Percentiles rank a stretch among this genome's conserved stretches.
phyloP scores from a whole-genome alignment of 2,329 filamentous ascomycete genomes.

The Colletotrichum sansevieriae region DNA sequence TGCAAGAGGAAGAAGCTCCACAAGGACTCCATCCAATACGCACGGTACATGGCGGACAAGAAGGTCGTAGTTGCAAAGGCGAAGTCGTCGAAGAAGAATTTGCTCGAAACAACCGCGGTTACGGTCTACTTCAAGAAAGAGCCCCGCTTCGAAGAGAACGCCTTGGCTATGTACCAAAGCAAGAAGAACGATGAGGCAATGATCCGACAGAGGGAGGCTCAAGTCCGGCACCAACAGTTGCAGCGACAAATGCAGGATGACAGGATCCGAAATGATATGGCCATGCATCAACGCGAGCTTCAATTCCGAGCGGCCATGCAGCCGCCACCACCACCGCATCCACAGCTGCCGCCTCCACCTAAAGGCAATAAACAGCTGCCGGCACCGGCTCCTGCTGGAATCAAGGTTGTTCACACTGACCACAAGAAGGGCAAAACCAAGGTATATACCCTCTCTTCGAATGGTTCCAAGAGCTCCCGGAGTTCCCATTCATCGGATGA shows the following conservation, averaged over 20 bases:
- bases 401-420: constrained; percentile 30
- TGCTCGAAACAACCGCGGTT: constrained; percentile 55
- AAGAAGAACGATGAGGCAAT: constrained; percentile 19
- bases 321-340: constrained; percentile 1
- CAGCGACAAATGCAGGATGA: constrained; percentile 24
- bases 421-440: constrained; percentile 30
- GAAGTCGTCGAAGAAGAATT: constrained; percentile 44
- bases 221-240: constrained; percentile 33
- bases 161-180: constrained; percentile 45
- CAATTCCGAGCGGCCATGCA: constrained; percentile 15
- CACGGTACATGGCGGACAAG: constrained; percentile 25
- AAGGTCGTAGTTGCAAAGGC: constrained; percentile 26
- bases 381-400: neutral
- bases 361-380: neutral
- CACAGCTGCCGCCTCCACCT: constrained; percentile 2
- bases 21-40: constrained; percentile 38
- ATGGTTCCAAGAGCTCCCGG: constrained; percentile 42
- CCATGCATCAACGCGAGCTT: constrained; percentile 18
- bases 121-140: constrained; percentile 61
- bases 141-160: constrained; percentile 51
- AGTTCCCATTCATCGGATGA: constrained; percentile 19
- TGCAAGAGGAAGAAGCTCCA: constrained; percentile 51
- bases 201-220: constrained; percentile 38
- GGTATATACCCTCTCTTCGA: constrained; percentile 22
- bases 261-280: neutral